Percentiles rank a stretch among this genome's conserved stretches.
These are phyloP conservation scores for Musa schizocarpa DNA, from an alignment of 176 grass and related monocot genomes.

Conservation along the genomic window DNA sequence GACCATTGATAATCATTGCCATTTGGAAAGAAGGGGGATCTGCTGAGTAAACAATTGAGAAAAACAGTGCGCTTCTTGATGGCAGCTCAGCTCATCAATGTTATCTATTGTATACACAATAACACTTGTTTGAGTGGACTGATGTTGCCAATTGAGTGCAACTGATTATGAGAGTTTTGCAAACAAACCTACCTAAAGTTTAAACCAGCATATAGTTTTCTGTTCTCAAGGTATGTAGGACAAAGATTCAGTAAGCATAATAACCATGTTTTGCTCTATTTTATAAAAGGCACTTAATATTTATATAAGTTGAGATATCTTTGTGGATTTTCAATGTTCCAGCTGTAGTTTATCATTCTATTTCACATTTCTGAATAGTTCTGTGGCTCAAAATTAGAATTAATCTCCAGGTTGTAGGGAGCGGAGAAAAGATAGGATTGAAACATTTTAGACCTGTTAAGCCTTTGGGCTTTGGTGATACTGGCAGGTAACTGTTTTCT, in stretches of 20 bases:
- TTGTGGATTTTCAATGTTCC: not conserved
- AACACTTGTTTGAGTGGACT: no score
- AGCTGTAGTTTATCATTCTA: not conserved
- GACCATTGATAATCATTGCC: not conserved
- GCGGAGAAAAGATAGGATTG: constrained; percentile 65
- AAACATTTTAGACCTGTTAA: constrained; percentile 87
- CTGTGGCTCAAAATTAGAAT: not conserved
- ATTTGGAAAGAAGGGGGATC: not conserved
- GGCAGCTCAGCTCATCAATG: no score
- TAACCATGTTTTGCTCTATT: no score
- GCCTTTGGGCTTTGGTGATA: constrained; percentile 85
- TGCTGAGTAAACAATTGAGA: not conserved
- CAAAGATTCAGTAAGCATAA: not conserved
- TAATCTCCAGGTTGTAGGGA: constrained; percentile 48
- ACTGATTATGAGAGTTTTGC: no score
- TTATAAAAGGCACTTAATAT: not conserved
- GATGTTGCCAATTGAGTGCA: no score
- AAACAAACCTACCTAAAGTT: no score
- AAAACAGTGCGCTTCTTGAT: not conserved
- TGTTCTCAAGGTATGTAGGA: no score
- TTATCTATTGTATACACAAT: no score
- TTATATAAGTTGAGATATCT: not conserved
- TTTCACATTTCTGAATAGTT: not conserved
- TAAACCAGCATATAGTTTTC: no score
- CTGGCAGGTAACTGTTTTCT: constrained; percentile 48